phyloP scores from a whole-genome alignment of 2,329 filamentous ascomycete species.

The Fusarium falciforme region DNA sequence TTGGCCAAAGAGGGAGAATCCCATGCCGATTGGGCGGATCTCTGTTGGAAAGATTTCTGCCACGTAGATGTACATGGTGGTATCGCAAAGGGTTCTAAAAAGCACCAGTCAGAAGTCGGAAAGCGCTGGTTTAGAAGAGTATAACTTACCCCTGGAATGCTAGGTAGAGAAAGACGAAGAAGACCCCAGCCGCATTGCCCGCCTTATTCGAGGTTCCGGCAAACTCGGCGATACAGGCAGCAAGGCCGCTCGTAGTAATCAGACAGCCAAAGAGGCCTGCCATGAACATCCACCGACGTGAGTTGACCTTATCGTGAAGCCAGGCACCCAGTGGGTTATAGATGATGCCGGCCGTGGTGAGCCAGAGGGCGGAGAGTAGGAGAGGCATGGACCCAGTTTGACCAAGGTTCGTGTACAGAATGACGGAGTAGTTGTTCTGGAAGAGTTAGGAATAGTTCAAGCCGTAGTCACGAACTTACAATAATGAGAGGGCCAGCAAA shows the following conservation, averaged over 20 bases:
- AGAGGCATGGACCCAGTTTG: constrained; percentile 55
- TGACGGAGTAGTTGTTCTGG: constrained; percentile 56
- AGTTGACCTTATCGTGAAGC: constrained; percentile 60
- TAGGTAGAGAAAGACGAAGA: constrained; percentile 60
- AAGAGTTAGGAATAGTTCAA: background rate
- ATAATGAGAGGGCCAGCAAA: constrained; percentile 64
- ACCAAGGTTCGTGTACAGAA: constrained; percentile 53
- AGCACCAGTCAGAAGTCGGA: background rate
- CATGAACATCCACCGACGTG: constrained; percentile 58
- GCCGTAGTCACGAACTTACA: constrained; percentile 45
- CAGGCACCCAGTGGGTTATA: constrained; percentile 62
- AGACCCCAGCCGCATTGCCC: constrained; percentile 53
- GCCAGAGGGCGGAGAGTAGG: constrained; percentile 53
- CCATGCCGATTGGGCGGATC: constrained; percentile 63
- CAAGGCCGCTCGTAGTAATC: constrained; percentile 49
- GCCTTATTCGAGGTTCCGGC: constrained; percentile 51
- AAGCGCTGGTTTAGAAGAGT: background rate
- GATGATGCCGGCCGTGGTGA: constrained; percentile 60
- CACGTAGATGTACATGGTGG: constrained; percentile 54
- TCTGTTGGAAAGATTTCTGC: constrained; percentile 57
- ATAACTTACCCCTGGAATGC: constrained; percentile 56
- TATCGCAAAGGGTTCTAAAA: constrained; percentile 50
- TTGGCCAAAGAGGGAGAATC: constrained; percentile 62
- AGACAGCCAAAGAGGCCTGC: constrained; percentile 54
- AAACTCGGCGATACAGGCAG: constrained; percentile 51